Evolutionary conservation across 169 alveolate species (phyloP), one percentile per base, ranked within the genome.

Genomic region (Cyclospora cayetanensis): DNA sequence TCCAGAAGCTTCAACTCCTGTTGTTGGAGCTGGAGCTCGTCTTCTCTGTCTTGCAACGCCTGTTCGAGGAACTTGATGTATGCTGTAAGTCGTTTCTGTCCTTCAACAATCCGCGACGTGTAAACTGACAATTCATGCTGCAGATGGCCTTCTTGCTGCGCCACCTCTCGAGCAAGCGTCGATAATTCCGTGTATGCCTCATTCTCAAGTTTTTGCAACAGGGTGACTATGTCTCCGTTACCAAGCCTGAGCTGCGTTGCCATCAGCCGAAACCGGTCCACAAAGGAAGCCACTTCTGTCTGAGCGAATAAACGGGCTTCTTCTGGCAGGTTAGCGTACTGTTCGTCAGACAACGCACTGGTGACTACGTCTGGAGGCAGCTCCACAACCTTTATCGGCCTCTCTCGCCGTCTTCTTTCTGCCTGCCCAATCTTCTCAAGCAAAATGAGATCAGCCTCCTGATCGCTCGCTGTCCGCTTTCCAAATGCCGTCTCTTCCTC

Each of bases 131-230:
- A 25, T 2, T 72, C 70, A 46, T 85, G 83, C 22, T 72, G 55
- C 53, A 85, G 91, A 31, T 66, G 91, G 37, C 66, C 91, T 41
- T 85, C 91, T 65, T 85, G 91, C 55, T 85, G 91, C 72, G 77
- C 55, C 74, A 66, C 91, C 20, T 85, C 91, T 34, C 63, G 77
- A n/a, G 83, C 72, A 43, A 65, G 91, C 46, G 39, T 43, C 55
- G 74, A 43, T 18, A 85, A 34, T 43, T 85, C 66, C 20, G 77
- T 42, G 74, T 55, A 66, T 18, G 55, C 11, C 39, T 85, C 79
- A 52, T n/a, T 85, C 84, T 85, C 91, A 2, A 65, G 34, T 53
- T 85, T 83, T 27, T 85, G 91, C 2, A 85, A 72, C 4, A 41
- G 83, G 34, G 84, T 29, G 46, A 37, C 83, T n/a, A 85, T 31